These are phyloP conservation scores for Talaromyces rugulosus DNA, from an alignment of 2,329 filamentous ascomycete species.

Conservation along the genomic window DNA sequence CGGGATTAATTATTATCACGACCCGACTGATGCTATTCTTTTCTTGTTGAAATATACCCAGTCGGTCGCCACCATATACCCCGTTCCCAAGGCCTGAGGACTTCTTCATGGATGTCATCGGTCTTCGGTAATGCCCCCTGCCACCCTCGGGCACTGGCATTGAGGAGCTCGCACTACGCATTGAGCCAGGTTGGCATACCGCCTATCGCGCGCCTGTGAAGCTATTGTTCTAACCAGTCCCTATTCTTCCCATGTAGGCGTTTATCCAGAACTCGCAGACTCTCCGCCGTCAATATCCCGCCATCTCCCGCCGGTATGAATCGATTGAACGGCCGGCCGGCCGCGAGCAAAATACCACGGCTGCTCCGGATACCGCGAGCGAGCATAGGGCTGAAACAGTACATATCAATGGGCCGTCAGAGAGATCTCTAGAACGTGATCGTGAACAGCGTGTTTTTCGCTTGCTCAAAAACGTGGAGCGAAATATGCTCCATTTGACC, in stretches of 20 bases:
- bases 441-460: not conserved
- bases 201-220: not conserved
- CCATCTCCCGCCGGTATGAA: not conserved
- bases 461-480: not conserved
- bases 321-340: not conserved
- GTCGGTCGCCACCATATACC: not conserved
- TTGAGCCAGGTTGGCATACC: conserved; percentile 19
- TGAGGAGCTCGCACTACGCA: conserved; percentile 27
- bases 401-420: not conserved
- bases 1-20: not conserved
- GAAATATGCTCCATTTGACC: not conserved
- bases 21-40: conserved; percentile 7
- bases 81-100: conserved; percentile 4
- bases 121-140: conserved; percentile 35
- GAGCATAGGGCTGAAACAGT: not conserved
- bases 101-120: conserved; percentile 41
- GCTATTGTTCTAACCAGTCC: not conserved
- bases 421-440: not conserved
- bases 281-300: not conserved
- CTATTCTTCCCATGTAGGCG: not conserved
- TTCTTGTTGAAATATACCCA: not conserved
- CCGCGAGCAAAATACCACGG: not conserved
- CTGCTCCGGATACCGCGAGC: not conserved
- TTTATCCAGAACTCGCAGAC: not conserved
- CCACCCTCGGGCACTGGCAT: conserved; percentile 32